Conservation (phyloP, 345 rosid genomes). For the Anacardium occidentale region DNA sequence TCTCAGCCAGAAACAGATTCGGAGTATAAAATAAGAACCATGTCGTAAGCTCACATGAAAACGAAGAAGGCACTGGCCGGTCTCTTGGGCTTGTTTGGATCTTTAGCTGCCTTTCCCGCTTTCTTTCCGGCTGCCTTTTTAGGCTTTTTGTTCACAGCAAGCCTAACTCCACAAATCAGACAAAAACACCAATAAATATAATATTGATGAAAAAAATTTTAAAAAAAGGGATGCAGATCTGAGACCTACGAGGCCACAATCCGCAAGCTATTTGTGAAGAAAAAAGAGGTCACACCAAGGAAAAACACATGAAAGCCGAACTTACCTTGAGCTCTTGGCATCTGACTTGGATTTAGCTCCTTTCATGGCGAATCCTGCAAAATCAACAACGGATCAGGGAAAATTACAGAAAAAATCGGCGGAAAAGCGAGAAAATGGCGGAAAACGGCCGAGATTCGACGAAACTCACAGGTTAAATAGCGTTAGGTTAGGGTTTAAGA, state of each 20-base stretch:
- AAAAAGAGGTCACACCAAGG: neutral
- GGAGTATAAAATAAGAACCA: neutral
- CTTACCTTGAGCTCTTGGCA: slow-evolving; percentile 70
- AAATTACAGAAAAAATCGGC: slow-evolving; percentile 8
- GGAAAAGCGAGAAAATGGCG: neutral
- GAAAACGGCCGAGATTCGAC: neutral
- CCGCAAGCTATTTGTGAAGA: neutral
- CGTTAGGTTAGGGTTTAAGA: slow-evolving; percentile 28
- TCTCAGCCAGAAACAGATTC: too few relatives aligned
- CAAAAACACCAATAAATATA: neutral
- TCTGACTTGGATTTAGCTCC: slow-evolving; percentile 88
- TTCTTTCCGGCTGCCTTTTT: slow-evolving; percentile 35
- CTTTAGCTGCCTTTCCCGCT: slow-evolving; percentile 52
- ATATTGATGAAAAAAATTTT: neutral
- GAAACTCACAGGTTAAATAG: slow-evolving; percentile 25
- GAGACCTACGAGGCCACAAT: slow-evolving; percentile 21
- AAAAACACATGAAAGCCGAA: neutral
- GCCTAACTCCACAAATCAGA: slow-evolving; percentile 40
- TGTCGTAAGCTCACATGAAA: slow-evolving; percentile 65
- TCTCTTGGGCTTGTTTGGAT: slow-evolving; percentile 73
- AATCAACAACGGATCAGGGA: slow-evolving; percentile 23
- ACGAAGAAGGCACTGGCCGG: slow-evolving; percentile 78
- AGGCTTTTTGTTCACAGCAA: slow-evolving; percentile 75
- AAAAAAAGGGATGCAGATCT: slow-evolving; percentile 27
- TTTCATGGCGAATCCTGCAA: slow-evolving; percentile 73